Base-by-base conservation (phyloP, 176 grass and related monocot species). In the Pontederia crassipes region DNA sequence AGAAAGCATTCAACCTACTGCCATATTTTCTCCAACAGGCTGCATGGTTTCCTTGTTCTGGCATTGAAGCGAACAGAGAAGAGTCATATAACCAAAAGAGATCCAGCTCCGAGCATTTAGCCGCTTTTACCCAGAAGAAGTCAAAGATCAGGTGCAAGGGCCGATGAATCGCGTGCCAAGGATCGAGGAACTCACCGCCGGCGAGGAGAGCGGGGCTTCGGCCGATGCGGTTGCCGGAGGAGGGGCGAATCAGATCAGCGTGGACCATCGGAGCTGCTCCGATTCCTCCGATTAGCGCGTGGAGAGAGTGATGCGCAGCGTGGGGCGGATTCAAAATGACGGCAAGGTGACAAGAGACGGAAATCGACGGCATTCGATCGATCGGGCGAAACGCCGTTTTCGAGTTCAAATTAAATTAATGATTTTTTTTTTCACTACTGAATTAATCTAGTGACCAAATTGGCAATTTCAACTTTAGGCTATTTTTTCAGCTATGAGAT, bases 11-110 rank as follows among this genome's bases (percentile, higher is more conserved):
- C 40, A 64, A 75, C 70, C 76, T 40, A 95, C 89, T 66, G 85
- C 75, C 54, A 95, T 83, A 57, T 85, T 95, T 66, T 83, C 89
- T 61, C 69, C 85, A 28, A 83, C 85, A 2, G 79, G 89, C 57
- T 78, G 66, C 72, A 81, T 6, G 54, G 82, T 82, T 48, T 80
- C 81, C 55, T 69, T 83, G 69, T 64, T 76, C 89, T 89, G 55
- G 32, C 32, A 40, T 40, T 67, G n/a, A 52, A 24, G 27, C 10
- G 46, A 4, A 73, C 54, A 17, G 45, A 18, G n/a, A 28, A 56
- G 13, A 17, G 54, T 61, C 26, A 83, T 3, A 40, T 40, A 50
- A 49, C 17, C 24, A 52, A 49, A 67, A 57, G 35, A 35, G 50
- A 49, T 76, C 10, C 12, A 76, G 68, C 10, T 40, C 47, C 45